phyloP scores from a whole-genome alignment of 257 asterid species.

The Nyctanthes arbortristis region DNA sequence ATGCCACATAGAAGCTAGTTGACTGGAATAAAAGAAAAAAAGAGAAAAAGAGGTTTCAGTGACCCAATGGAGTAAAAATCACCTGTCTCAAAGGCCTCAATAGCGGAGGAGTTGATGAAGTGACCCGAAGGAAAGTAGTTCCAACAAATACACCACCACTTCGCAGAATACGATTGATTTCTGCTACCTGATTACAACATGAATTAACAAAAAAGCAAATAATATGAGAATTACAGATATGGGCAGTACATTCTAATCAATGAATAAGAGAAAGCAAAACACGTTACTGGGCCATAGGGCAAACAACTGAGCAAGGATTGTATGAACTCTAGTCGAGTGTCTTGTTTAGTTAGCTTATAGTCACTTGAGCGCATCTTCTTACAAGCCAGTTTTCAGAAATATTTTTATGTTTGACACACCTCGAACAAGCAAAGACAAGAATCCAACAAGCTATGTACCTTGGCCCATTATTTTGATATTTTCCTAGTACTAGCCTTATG shows the following conservation, averaged over 20 bases:
- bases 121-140: conserved; percentile 77
- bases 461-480: too few relatives aligned
- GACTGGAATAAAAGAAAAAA: neutral
- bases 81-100: conserved; percentile 76
- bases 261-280: conserved; percentile 1
- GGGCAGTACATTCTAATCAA: neutral
- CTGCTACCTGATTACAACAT: conserved; percentile 70
- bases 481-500: too few relatives aligned
- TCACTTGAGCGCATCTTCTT: too few relatives aligned
- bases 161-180: conserved; percentile 73
- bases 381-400: too few relatives aligned
- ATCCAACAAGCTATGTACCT: too few relatives aligned
- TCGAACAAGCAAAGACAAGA: too few relatives aligned
- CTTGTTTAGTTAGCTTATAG: too few relatives aligned
- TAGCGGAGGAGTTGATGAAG: conserved; percentile 64
- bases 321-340: too few relatives aligned
- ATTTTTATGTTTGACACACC: too few relatives aligned
- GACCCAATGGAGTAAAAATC: conserved; percentile 10
- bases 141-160: conserved; percentile 95
- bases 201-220: neutral
- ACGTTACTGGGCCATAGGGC: neutral
- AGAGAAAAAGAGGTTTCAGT: too few relatives aligned
- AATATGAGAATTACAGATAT: neutral
- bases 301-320: neutral
- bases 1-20: neutral